phyloP scores from a whole-genome alignment of 108 stramenopile genomes.

The Halocafeteria seosinensis region DNA sequence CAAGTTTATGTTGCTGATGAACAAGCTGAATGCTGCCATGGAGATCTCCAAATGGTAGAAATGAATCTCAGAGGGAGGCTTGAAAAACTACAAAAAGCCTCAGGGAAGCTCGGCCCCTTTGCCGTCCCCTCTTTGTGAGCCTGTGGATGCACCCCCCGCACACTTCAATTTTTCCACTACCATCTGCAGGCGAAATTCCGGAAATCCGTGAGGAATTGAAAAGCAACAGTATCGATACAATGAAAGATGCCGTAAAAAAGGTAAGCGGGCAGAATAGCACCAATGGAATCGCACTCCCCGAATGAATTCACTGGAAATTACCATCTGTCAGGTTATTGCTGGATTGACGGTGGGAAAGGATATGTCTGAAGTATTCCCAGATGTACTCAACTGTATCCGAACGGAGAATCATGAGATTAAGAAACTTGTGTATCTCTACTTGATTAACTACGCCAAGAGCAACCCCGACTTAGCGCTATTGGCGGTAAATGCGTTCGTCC shows the following conservation, averaged over 20 bases:
- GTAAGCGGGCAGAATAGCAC: too few species aligned
- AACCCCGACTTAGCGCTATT: slow-evolving; percentile 89
- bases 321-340: slow-evolving; percentile 55
- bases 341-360: slow-evolving; percentile 99
- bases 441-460: slow-evolving; percentile 98
- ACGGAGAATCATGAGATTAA: slow-evolving; percentile 96
- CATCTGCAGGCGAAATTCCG: slow-evolving; percentile 73
- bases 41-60: too few species aligned
- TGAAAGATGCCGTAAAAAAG: slow-evolving; percentile 98
- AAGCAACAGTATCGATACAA: slow-evolving; percentile 62
- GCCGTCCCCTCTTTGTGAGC: too few species aligned
- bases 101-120: too few species aligned
- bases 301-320: too few species aligned
- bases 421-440: slow-evolving; percentile 91
- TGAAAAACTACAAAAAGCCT: too few species aligned
- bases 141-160: too few species aligned
- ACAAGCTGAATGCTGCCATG: too few species aligned
- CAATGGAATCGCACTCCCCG: too few species aligned
- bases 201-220: slow-evolving; percentile 88
- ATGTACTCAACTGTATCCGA: slow-evolving; percentile 95
- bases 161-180: too few species aligned
- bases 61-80: too few species aligned
- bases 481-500: slow-evolving; percentile 98
- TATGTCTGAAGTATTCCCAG: slow-evolving; percentile 83
- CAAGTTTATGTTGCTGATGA: too few species aligned